Base-by-base conservation (phyloP, 768 basidiomycete genomes). In the Termitomyces sp. region DNA sequence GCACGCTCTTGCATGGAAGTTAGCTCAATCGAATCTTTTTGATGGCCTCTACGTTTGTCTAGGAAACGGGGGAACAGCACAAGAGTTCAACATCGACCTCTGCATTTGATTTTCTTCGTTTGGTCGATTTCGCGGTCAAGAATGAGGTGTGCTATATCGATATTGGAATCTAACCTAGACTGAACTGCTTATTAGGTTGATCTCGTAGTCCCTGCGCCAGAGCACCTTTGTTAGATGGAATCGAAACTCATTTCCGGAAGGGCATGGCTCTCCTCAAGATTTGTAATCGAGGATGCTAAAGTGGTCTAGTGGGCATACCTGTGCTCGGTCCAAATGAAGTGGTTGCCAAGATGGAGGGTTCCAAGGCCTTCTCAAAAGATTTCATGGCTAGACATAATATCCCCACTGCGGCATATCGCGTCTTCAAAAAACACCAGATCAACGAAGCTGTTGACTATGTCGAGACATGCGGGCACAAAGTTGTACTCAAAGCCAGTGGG, bases 191-290 rank as follows among this genome's bases (percentile, higher is more conserved):
- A 43, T 30, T 62, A 93, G 90, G 74, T 98, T 53, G 82, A 84
- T 64, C 83, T 99, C 18, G 90, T 96, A 62, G 79, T 99, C 37
- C 94, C 95, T 26, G 97, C 96, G 8, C 95, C 97, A 12, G 97
- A 99, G 71, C 94, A 98, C 95, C 93, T 4, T 79, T 98, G 45
- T 97, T 98, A 36, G 95, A 97, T 78, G 96, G 96, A 43, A 84
- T 96, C 53, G 94, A 98, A 72, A 68, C 76, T 5, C 76, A 84
- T 69, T 98, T 98, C 77, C 85, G 91, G 58, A 91, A 91, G 82
- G 95, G 96, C 94, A 67, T 51, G 36, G 12, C 33, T 51, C 24
- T 57, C 43, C 33, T 36, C 39, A 39, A 22, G 54, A 51, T 52
- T 62, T 46, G 42, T 30, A 45, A 39, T 22, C 22, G n/a, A 24